A percentile compares a stretch with the other conserved stretches of the same genome.
phyloP scores from a whole-genome alignment of 2,329 filamentous ascomycete species.

The Ophiostoma montium region DNA sequence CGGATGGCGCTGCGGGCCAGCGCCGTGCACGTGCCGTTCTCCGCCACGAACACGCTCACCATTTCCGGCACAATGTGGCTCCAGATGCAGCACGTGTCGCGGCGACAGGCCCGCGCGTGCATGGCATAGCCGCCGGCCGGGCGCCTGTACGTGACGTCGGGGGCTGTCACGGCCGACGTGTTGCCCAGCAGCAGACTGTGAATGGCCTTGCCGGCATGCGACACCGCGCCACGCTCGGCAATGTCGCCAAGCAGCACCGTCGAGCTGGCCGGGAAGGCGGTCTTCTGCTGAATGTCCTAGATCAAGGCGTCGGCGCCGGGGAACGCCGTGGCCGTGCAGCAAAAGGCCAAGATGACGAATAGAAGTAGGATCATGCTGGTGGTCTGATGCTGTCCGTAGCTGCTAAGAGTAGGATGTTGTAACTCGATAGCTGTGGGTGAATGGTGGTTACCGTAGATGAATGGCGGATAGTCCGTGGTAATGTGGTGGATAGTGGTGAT shows the following conservation, averaged over 20 bases:
- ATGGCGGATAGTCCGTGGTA: no score
- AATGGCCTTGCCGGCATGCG: constrained; percentile 23
- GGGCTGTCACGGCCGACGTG: constrained; percentile 11
- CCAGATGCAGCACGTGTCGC: constrained; percentile 25
- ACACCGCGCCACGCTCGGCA: constrained; percentile 18
- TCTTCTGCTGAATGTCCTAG: not conserved
- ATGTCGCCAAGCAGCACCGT: constrained; percentile 25
- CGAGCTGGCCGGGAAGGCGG: not conserved
- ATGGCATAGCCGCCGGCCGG: constrained; percentile 14
- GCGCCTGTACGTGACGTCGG: constrained; percentile 14
- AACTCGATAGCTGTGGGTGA: no score
- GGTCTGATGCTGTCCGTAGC: no score
- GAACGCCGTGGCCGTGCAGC: not conserved
- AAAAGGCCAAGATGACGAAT: not conserved
- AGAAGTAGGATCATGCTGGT: not conserved
- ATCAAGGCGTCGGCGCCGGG: not conserved
- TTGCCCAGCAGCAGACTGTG: constrained; percentile 21
- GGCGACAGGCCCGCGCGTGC: constrained; percentile 15
- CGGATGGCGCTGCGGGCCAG: constrained; percentile 30
- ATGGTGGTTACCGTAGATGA: no score
- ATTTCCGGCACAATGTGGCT: constrained; percentile 24
- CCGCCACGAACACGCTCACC: constrained; percentile 19
- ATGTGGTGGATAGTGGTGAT: not conserved
- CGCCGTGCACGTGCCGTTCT: constrained; percentile 11
- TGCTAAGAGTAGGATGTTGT: no score